Evolutionary conservation across 495 filamentous ascomycete species (phyloP).

Genomic region (Aspergillus cristatus): DNA sequence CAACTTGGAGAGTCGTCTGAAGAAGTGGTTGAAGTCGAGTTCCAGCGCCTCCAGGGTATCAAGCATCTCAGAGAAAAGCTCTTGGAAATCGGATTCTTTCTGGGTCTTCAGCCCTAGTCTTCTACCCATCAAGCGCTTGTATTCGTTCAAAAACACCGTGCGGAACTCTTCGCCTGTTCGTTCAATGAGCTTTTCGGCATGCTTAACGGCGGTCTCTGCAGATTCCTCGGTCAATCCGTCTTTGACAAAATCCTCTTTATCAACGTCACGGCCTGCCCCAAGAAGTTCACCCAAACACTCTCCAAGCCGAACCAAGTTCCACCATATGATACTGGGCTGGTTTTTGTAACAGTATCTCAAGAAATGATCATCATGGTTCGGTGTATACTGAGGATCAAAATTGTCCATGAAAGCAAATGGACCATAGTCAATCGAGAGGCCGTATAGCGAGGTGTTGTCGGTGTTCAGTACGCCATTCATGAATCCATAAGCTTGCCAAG

Average conservation of each 20-base stretch:
- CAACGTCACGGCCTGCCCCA: constrained; percentile 58
- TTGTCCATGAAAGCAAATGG: constrained; percentile 96
- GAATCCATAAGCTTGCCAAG: constrained; percentile 96
- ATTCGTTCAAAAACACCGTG: constrained; percentile 73
- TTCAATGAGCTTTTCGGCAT: constrained; percentile 74
- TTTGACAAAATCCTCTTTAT: constrained; percentile 58
- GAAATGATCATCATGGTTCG: constrained; percentile 89
- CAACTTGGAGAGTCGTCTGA: constrained; percentile 61
- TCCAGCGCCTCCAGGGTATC: constrained; percentile 71
- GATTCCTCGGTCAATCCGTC: constrained; percentile 61
- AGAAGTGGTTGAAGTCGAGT: constrained; percentile 88
- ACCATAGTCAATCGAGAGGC: constrained; percentile 85
- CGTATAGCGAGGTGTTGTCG: constrained; percentile 88
- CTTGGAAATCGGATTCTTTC: constrained; percentile 64
- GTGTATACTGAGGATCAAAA: constrained; percentile 89
- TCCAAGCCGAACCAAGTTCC: constrained; percentile 89
- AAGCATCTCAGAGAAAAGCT: constrained; percentile 67
- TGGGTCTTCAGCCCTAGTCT: constrained; percentile 63
- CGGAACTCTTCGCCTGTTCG: constrained; percentile 77
- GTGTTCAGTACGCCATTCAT: constrained; percentile 97
- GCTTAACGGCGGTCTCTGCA: constrained; percentile 58
- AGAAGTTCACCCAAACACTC: constrained; percentile 87
- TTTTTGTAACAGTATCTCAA: constrained; percentile 86
- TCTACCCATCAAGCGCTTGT: constrained; percentile 69
- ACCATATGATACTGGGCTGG: constrained; percentile 95